Evolutionary conservation across 2,329 filamentous ascomycete species (phyloP), one percentile per base, ranked within the genome.

Genomic region (Tolypocladium tundrense): DNA sequence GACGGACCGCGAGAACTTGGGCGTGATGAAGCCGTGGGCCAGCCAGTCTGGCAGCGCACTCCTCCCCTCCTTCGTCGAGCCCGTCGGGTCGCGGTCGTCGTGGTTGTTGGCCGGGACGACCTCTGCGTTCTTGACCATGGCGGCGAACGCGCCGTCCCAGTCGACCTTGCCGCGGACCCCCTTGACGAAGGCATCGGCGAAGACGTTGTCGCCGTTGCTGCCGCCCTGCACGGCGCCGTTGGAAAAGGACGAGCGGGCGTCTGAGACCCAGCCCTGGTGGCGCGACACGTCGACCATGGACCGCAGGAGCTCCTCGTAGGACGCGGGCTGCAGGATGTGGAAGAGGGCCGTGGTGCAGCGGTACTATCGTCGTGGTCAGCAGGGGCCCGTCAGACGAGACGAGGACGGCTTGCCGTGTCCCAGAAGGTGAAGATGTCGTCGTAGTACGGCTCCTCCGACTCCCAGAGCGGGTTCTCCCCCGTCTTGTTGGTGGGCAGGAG

Each of bases 101-200:
- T 81, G 67, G 64, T 85, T 84, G 63, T 85, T 84, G 1, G 76
- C 70, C 0, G 87, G 84, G 0, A 78, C 75, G 8, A 80, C 76
- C 69, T 90, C 85, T 14, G 87, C 87, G 62, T 91, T 81, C 52
- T 82, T 86, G 10, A 82, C 72, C 84, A 88, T 86, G 53, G 85
- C 83, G 6, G 75, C 71, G 63, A 83, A 86, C 4, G 78, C 85
- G 57, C 82, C 80, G 3, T 75, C 71, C 87, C 87, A 90, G 69
- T 89, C 75, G 50, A 90, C 73, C 4, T 73, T 73, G 5, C 83
- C 85, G 14, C 79, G 75, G 3, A 89, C 79, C 0, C 85, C 85
- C 67, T 90, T 90, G 37, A 88, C 78, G 61, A 83, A 90, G 0
- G 87, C 87, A 65, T 90, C 87, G 2, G 87, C 87, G 19, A 90